phyloP scores from a whole-genome alignment of 306 rosid species.

The Trifolium subterraneum region DNA sequence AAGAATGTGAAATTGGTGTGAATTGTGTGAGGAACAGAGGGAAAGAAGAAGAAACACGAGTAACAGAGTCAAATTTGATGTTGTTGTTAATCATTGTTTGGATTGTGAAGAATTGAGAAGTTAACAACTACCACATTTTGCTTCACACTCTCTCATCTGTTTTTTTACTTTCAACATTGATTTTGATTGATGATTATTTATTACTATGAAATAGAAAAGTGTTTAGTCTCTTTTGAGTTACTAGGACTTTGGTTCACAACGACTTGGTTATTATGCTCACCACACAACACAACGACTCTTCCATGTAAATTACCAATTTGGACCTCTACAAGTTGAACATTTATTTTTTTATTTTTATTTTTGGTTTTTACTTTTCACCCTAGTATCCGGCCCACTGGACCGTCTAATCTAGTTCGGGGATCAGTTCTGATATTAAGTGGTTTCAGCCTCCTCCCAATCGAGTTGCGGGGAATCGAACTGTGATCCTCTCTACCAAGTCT shows the following conservation, averaged over 20 bases:
- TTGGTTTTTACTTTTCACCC: too few species aligned
- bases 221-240: not conserved
- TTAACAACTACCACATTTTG: not conserved
- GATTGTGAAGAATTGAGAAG: not conserved
- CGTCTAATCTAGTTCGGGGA: too few species aligned
- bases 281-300: too few species aligned
- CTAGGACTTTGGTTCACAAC: not conserved
- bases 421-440: too few species aligned
- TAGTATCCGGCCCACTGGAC: too few species aligned
- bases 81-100: slow-evolving; percentile 14
- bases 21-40: slow-evolving; percentile 31
- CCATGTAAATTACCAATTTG: too few species aligned
- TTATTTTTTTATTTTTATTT: too few species aligned
- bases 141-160: not conserved
- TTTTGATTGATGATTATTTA: not conserved
- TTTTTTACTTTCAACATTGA: not conserved
- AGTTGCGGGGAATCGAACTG: too few species aligned
- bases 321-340: too few species aligned
- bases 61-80: slow-evolving; percentile 5
- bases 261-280: too few species aligned
- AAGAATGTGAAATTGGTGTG: slow-evolving; percentile 29
- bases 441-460: too few species aligned
- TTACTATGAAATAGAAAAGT: not conserved
- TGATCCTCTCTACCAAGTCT: too few species aligned
- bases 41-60: slow-evolving; percentile 29